Evolutionary conservation across 116 monocot genomes (phyloP).

Genomic region (Dioscorea cayenensis): DNA sequence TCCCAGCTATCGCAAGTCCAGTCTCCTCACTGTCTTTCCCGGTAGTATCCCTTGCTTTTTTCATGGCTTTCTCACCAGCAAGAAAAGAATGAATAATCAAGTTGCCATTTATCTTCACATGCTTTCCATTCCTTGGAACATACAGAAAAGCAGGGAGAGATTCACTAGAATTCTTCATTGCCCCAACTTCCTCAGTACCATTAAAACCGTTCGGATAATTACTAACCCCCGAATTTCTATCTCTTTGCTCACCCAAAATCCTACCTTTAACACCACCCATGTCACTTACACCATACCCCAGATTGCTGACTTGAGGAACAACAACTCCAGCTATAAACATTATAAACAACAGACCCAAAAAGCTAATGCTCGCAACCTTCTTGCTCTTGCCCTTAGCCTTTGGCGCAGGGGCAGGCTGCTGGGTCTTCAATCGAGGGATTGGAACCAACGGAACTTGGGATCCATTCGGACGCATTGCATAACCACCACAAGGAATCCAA

Average conservation of each 20-base stretch:
- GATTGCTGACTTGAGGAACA: constrained; percentile 23
- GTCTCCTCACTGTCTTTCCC: constrained; percentile 41
- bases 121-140: constrained; percentile 89
- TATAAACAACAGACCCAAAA: constrained; percentile 60
- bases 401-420: constrained; percentile 27
- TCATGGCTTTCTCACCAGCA: constrained; percentile 72
- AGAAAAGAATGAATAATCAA: constrained; percentile 94
- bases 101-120: constrained; percentile 94
- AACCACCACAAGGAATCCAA: constrained; percentile 56
- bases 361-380: constrained; percentile 77
- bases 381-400: constrained; percentile 54
- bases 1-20: constrained; percentile 53
- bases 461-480: constrained; percentile 48
- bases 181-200: constrained; percentile 15
- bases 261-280: constrained; percentile 4
- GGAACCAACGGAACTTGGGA: constrained; percentile 64
- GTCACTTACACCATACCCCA: constrained; percentile 1
- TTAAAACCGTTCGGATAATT: constrained; percentile 17
- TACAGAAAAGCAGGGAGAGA: constrained; percentile 76
- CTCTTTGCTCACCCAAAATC: constrained; percentile 14
- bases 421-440: constrained; percentile 69
- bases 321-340: constrained; percentile 46
- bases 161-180: constrained; percentile 49
- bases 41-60: constrained; percentile 11
- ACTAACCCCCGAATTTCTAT: constrained; percentile 42